phyloP scores from a whole-genome alignment of 2,329 filamentous ascomycete species.

The Allantophomopsis cytisporea region DNA sequence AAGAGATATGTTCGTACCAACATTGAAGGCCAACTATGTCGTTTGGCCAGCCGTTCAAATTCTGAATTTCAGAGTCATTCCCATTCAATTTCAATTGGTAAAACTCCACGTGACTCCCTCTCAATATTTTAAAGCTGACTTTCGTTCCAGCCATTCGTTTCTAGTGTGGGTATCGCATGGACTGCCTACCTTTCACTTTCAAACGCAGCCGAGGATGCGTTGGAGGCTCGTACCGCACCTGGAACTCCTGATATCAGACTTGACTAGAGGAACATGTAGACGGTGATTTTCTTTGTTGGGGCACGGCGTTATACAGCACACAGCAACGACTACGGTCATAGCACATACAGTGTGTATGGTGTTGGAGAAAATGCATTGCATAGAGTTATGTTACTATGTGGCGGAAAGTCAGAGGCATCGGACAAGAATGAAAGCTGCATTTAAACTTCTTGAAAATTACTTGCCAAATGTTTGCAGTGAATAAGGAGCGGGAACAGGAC shows the following conservation, averaged over 20 bases:
- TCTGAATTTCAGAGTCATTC: constrained; percentile 91
- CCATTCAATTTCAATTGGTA: constrained; percentile 92
- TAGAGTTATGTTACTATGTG: too few relatives aligned
- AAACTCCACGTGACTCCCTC: constrained; percentile 24
- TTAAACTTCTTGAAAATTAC: too few relatives aligned
- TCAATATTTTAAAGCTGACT: constrained; percentile 1
- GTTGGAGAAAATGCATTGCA: too few relatives aligned
- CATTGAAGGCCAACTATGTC: constrained; percentile 88
- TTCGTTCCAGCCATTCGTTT: constrained; percentile 70
- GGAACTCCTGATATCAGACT: constrained; percentile 18
- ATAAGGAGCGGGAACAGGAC: too few relatives aligned
- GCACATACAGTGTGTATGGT: too few relatives aligned
- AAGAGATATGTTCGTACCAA: constrained; percentile 84
- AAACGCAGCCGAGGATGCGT: constrained; percentile 57
- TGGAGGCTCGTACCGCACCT: constrained; percentile 17
- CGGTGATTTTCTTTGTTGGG: too few relatives aligned
- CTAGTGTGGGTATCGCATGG: constrained; percentile 92
- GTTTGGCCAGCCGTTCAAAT: constrained; percentile 95
- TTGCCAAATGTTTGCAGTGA: too few relatives aligned
- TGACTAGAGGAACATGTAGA: constrained; percentile 5
- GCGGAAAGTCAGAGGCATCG: too few relatives aligned
- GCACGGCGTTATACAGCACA: too few relatives aligned
- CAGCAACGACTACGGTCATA: too few relatives aligned
- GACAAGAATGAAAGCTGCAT: too few relatives aligned
- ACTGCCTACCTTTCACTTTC: constrained; percentile 90